Percentiles rank a stretch among this genome's conserved stretches.
These are phyloP conservation scores for Thozetella sp. DNA, from an alignment of 495 filamentous ascomycete genomes.

Conservation along the genomic window DNA sequence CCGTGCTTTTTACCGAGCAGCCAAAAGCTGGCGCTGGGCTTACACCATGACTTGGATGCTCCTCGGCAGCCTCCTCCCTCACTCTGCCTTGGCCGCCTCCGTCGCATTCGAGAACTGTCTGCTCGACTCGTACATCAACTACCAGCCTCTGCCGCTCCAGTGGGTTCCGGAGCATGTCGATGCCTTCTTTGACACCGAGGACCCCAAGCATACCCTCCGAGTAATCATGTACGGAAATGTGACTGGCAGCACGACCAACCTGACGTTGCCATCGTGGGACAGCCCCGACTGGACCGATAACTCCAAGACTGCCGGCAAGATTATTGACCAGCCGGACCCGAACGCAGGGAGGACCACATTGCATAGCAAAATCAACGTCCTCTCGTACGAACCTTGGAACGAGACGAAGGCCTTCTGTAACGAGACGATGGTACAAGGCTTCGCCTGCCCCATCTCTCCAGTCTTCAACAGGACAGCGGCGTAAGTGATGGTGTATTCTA, in stretches of 20 bases:
- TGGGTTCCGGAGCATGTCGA: constrained; percentile 74
- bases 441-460: constrained; percentile 78
- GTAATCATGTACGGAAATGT: constrained; percentile 93
- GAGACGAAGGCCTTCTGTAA: constrained; percentile 64
- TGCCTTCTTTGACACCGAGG: constrained; percentile 67
- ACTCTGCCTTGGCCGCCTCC: constrained; percentile 54
- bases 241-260: constrained; percentile 54
- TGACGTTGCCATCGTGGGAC: constrained; percentile 55
- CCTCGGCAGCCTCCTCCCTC: constrained; percentile 21
- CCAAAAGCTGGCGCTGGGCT: background rate
- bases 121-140: constrained; percentile 52
- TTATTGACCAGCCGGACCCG: constrained; percentile 57
- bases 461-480: constrained; percentile 60
- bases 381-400: constrained; percentile 71
- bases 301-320: constrained; percentile 73
- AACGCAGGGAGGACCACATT: constrained; percentile 65
- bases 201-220: constrained; percentile 66
- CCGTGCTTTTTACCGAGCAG: background rate
- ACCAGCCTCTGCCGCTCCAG: constrained; percentile 61
- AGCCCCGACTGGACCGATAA: constrained; percentile 55
- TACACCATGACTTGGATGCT: constrained; percentile 12
- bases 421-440: constrained; percentile 53
- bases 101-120: constrained; percentile 88
- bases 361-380: constrained; percentile 64
- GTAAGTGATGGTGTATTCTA: constrained; percentile 41